Conservation (phyloP, 2,329 filamentous ascomycete genomes). For the Fusarium equiseti region DNA sequence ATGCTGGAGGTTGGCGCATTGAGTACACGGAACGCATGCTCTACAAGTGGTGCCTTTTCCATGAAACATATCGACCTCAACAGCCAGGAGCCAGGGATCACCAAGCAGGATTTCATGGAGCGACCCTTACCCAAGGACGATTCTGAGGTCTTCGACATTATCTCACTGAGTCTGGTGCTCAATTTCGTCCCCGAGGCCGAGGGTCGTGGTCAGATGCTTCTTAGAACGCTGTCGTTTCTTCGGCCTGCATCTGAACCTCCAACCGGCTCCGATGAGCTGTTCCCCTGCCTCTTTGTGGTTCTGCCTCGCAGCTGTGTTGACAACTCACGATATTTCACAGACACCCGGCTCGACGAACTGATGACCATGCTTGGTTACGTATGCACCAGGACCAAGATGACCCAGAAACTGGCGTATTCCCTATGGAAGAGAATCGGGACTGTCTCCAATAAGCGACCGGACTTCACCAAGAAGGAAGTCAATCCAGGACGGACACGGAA, state of each 20-base stretch:
- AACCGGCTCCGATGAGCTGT: conserved; percentile 50
- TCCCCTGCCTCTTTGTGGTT: conserved; percentile 87
- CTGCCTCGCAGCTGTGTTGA: conserved; percentile 87
- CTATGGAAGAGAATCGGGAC: conserved; percentile 73
- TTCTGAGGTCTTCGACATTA: conserved; percentile 82
- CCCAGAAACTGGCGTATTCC: conserved; percentile 87
- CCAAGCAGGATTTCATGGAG: conserved; percentile 94
- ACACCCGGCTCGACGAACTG: conserved; percentile 75
- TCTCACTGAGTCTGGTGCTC: conserved; percentile 91
- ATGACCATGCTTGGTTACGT: conserved; percentile 83
- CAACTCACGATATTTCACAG: conserved; percentile 91
- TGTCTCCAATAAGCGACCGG: conserved; percentile 21
- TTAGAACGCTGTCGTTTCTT: conserved; percentile 79
- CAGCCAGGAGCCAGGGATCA: conserved; percentile 83
- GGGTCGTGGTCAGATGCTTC: conserved; percentile 86
- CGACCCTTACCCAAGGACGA: conserved; percentile 75
- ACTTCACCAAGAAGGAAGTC: conserved; percentile 75
- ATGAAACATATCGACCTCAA: conserved; percentile 90
- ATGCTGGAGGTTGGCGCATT: conserved; percentile 93
- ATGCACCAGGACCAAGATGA: conserved; percentile 75
- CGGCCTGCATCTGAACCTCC: conserved; percentile 46
- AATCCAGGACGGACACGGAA: conserved; percentile 82
- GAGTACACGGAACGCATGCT: conserved; percentile 86
- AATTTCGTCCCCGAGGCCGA: conserved; percentile 89
- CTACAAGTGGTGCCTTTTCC: conserved; percentile 75